phyloP scores from a whole-genome alignment of 257 asterid species.

The Fraxinus quadrangulata region DNA sequence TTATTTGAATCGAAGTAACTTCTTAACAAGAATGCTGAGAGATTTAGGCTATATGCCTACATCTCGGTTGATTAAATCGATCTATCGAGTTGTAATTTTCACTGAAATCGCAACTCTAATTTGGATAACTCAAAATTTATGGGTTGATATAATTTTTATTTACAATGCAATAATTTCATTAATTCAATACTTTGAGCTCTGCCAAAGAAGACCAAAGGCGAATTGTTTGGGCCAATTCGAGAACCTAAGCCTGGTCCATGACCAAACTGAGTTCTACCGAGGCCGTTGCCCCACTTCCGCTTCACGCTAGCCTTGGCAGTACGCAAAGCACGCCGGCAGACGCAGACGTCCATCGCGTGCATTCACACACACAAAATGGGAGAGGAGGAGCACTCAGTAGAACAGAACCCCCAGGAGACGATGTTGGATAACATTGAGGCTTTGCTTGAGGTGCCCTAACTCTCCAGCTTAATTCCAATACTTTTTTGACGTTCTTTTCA shows the following conservation, averaged over 20 bases:
- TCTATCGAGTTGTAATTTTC: too few species aligned
- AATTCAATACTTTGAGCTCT: not conserved
- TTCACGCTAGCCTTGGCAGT: not conserved
- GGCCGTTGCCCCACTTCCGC: not conserved
- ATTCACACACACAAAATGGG: conserved; percentile 34
- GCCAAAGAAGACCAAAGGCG: not conserved
- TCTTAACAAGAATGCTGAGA: too few species aligned
- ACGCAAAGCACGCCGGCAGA: not conserved
- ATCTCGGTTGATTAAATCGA: too few species aligned
- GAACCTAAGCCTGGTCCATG: not conserved
- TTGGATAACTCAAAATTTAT: too few species aligned
- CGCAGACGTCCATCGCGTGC: not conserved
- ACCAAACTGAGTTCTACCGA: not conserved
- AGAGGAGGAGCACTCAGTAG: conserved; percentile 32
- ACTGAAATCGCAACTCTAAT: too few species aligned
- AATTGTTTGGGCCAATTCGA: not conserved
- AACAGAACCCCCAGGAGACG: conserved; percentile 33
- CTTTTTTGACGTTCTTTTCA: not conserved
- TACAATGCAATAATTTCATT: too few species aligned
- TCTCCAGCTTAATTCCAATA: not conserved
- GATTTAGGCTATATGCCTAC: too few species aligned
- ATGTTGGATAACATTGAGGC: conserved; percentile 42
- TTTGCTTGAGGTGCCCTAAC: conserved; percentile 51
- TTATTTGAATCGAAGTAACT: too few species aligned
- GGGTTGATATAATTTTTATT: not conserved